These are phyloP conservation scores for Staphylotrichum longicolle DNA, from an alignment of 495 filamentous ascomycete genomes.

Conservation along the genomic window DNA sequence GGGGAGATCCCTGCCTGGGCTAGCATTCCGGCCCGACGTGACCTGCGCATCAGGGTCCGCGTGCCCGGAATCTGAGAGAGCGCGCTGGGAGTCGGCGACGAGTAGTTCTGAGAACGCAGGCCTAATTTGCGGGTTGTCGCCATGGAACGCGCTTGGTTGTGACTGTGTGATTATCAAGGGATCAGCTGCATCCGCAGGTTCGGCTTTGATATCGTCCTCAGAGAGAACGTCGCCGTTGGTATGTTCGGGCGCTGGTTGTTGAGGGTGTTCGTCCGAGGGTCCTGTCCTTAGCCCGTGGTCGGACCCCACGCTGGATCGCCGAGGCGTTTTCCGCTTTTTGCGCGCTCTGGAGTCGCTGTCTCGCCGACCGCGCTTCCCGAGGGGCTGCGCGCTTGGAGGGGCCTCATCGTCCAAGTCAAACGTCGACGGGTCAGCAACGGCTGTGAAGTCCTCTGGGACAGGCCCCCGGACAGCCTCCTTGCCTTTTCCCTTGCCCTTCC, in stretches of 20 bases:
- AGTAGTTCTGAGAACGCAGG: too few relatives aligned
- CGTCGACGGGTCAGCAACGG: not conserved
- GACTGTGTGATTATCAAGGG: not conserved
- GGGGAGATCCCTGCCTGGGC: not conserved
- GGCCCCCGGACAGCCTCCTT: not conserved
- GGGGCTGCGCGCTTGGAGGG: slow-evolving; percentile 2
- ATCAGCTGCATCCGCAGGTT: not conserved
- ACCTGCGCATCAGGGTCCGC: not conserved
- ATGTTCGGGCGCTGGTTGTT: not conserved
- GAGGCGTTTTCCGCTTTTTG: slow-evolving; percentile 1
- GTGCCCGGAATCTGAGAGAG: slow-evolving; percentile 3
- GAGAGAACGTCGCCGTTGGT: not conserved
- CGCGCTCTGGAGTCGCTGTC: slow-evolving; percentile 1
- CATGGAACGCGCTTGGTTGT: not conserved
- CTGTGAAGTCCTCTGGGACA: not conserved
- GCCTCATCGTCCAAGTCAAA: slow-evolving; percentile 3
- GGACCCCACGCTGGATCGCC: not conserved
- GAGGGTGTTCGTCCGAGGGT: not conserved
- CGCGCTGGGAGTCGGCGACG: not conserved
- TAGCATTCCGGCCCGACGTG: not conserved
- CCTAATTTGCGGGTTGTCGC: not conserved
- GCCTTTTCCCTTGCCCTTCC: slow-evolving; percentile 6
- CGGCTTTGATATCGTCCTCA: not conserved
- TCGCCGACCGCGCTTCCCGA: not conserved
- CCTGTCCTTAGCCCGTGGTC: not conserved